These are phyloP conservation scores for Elsinoe australis DNA, from an alignment of 2,329 filamentous ascomycete species.

Conservation along the genomic window DNA sequence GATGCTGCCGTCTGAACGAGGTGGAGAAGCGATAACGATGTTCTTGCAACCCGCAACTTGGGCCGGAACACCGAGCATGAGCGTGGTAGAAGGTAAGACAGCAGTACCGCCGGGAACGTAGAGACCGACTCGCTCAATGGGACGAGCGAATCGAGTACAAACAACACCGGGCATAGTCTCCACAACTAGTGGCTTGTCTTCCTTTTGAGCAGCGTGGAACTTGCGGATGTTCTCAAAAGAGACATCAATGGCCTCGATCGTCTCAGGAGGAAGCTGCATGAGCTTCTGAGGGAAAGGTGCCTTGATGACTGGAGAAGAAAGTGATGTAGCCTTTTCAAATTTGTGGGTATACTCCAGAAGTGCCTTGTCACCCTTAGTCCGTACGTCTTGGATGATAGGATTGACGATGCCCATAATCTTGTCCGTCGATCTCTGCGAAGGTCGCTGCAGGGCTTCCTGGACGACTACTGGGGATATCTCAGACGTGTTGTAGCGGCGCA, in stretches of 20 bases:
- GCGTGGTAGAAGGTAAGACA: constrained; percentile 90
- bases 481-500: constrained; percentile 69
- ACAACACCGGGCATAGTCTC: constrained; percentile 98
- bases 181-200: constrained; percentile 71
- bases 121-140: constrained; percentile 91
- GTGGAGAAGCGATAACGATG: constrained; percentile 88
- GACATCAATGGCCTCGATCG: constrained; percentile 82
- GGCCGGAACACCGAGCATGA: constrained; percentile 96
- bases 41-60: constrained; percentile 96
- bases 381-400: constrained; percentile 86
- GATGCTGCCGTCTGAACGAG: constrained; percentile 77
- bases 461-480: constrained; percentile 59
- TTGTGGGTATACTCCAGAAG: constrained; percentile 92
- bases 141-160: constrained; percentile 84
- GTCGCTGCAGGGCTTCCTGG: constrained; percentile 68
- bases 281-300: constrained; percentile 79
- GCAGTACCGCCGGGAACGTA: constrained; percentile 96
- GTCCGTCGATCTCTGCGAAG: constrained; percentile 91
- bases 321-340: constrained; percentile 89
- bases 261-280: constrained; percentile 79
- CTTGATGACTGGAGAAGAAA: constrained; percentile 80
- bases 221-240: constrained; percentile 91
- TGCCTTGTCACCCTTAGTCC: constrained; percentile 74
- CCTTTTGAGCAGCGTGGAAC: constrained; percentile 88
- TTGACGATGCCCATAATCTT: constrained; percentile 83